Evolutionary conservation across 208 protist genomes (phyloP).

Genomic region (Trypanosoma platydactyli): DNA sequence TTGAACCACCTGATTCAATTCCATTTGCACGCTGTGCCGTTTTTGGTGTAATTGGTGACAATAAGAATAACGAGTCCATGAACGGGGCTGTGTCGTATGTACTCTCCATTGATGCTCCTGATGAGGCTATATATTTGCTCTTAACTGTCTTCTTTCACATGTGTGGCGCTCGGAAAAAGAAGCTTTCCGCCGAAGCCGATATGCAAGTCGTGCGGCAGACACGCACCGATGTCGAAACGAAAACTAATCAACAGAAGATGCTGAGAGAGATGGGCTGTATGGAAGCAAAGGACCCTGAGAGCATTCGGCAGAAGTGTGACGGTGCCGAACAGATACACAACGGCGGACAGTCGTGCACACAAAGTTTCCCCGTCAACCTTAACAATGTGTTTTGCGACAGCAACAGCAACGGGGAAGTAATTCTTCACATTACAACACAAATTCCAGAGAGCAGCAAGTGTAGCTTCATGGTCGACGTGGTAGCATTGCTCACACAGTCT

Average conservation of each 20-base stretch:
- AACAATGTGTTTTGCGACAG: slow-evolving; percentile 37
- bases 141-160: slow-evolving; percentile 11
- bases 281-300: slow-evolving; percentile 9
- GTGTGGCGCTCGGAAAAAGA: neutral
- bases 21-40: slow-evolving; percentile 12
- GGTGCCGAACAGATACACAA: neutral
- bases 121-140: neutral
- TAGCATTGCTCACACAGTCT: slow-evolving; percentile 32
- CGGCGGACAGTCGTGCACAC: neutral
- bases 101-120: neutral
- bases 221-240: neutral
- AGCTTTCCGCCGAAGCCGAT: neutral
- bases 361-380: slow-evolving; percentile 12
- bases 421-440: slow-evolving; percentile 31
- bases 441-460: slow-evolving; percentile 31
- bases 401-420: slow-evolving; percentile 35
- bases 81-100: slow-evolving; percentile 9
- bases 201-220: slow-evolving; percentile 1
- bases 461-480: slow-evolving; percentile 31
- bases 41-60: slow-evolving; percentile 11
- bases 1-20: slow-evolving; percentile 21
- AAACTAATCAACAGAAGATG: neutral
- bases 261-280: slow-evolving; percentile 2
- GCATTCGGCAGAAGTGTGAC: slow-evolving; percentile 12
- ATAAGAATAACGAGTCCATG: neutral